Evolutionary conservation across 768 basidiomycete genomes (phyloP), one percentile per base, ranked within the genome.

Genomic region (Russula dissimulans): DNA sequence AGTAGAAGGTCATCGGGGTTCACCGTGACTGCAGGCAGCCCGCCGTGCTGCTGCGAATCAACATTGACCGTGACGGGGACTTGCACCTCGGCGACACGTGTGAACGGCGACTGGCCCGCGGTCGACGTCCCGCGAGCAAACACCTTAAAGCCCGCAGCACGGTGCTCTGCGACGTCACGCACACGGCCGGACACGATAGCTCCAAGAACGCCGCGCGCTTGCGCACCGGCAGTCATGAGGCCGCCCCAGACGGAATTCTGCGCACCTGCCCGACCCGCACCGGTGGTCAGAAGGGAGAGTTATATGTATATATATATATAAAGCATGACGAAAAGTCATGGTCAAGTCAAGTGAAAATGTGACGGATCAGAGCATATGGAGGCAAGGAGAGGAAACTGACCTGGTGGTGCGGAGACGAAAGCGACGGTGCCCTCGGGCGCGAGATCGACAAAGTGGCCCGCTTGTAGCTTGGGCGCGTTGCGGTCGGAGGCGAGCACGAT

Each of bases 231-330:
- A 11, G 90, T 85, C 91, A 93, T 91, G 51, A 91, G 81, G 18
- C 93, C 92, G 26, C 93, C 92, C 93, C 93, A 95, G 6, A 92
- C 89, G 4, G 91, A 91, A 66, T 84, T 87, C 71, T 86, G 87
- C 31, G 78, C 75, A 57, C 83, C 89, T 86, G 36, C 7, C 7
- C 36, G 36, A 38, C 8, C 36, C 8, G 7, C 12, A 38, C 36
- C 2, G 36, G 36, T 7, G 7, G 36, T 38, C 36, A 12, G 36
- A 8, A 8, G 36, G 36, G 36, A 8, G 36, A 1, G 36, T 7
- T 38, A 12, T 38, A 12, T 7, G 36, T 38, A 26, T 26, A 26
- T 26, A 26, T 1, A 26, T 26, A 26, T 26, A 26, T 26, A 2
- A 26, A 26, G 2, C 22, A 26, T 26, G 22, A 26, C 22, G 22